A percentile compares a stretch with the other conserved stretches of the same genome.
phyloP scores from a whole-genome alignment of 2,329 filamentous ascomycete genomes.

The Verticillium albo-atrum region DNA sequence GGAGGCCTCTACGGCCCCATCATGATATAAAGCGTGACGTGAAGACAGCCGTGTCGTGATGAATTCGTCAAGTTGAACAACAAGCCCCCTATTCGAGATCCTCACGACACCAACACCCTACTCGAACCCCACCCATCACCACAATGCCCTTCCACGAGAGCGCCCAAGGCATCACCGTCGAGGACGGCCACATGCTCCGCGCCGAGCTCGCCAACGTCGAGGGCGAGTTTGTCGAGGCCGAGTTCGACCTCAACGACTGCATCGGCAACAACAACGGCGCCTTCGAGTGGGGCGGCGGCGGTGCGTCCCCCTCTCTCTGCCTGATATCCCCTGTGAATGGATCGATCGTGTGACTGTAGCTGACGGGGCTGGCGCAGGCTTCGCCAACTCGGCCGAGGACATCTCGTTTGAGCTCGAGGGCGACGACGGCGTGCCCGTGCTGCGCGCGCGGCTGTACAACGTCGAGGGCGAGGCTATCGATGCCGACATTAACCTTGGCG shows the following conservation, averaged over 20 bases:
- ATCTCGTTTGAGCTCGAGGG: slow-evolving; percentile 47
- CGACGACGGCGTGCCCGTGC: slow-evolving; percentile 42
- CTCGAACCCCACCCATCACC: neutral
- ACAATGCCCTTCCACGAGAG: slow-evolving; percentile 47
- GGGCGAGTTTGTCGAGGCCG: slow-evolving; percentile 37
- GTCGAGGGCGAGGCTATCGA: slow-evolving; percentile 33
- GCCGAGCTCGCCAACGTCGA: slow-evolving; percentile 33
- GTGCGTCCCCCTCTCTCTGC: slow-evolving; percentile 9
- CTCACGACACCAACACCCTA: too few species aligned
- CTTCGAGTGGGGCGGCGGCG: slow-evolving; percentile 39
- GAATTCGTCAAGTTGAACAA: too few species aligned
- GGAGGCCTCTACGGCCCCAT: too few species aligned
- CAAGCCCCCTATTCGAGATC: too few species aligned
- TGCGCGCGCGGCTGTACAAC: slow-evolving; percentile 43
- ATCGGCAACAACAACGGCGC: slow-evolving; percentile 48
- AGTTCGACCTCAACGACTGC: slow-evolving; percentile 43
- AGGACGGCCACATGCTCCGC: slow-evolving; percentile 44
- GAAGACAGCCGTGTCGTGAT: too few species aligned
- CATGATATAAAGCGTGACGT: too few species aligned
- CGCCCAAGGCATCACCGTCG: slow-evolving; percentile 40
- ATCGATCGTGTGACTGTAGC: neutral
- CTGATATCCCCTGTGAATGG: neutral
- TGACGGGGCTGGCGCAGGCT: too few species aligned
- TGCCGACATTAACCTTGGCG: slow-evolving; percentile 50
- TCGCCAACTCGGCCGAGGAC: slow-evolving; percentile 39